Percentiles rank a stretch among this genome's conserved stretches.
phyloP scores from a whole-genome alignment of 83 land plant genomes.

The Larix sibirica region DNA sequence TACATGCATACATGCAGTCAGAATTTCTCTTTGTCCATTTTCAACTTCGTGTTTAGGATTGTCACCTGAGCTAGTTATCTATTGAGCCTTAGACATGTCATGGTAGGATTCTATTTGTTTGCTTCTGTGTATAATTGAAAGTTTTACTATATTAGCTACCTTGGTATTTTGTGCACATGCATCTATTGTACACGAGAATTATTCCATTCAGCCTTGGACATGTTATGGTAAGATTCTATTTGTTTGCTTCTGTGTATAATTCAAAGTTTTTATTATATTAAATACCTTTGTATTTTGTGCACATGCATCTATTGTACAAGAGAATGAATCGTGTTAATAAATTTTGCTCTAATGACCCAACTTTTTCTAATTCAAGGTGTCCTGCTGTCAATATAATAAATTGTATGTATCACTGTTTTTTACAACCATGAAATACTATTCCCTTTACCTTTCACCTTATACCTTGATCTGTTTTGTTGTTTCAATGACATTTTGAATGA shows the following conservation, averaged over 20 bases:
- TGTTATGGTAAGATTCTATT: background rate
- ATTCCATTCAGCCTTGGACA: background rate
- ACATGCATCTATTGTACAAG: background rate
- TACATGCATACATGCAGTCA: background rate
- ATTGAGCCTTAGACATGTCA: background rate
- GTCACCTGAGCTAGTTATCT: background rate
- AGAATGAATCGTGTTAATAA: background rate
- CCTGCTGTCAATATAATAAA: too few relatives aligned
- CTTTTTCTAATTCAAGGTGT: background rate
- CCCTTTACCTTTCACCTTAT: background rate
- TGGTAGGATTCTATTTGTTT: background rate
- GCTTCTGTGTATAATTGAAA: background rate
- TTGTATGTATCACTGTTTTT: background rate
- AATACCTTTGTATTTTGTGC: background rate
- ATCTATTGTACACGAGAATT: background rate
- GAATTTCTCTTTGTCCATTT: background rate
- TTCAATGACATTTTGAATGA: background rate
- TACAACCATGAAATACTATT: background rate
- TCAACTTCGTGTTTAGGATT: background rate
- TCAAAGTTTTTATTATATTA: background rate
- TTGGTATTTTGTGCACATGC: background rate
- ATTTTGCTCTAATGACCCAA: background rate
- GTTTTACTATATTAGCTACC: background rate
- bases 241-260: background rate
- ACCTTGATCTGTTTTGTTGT: background rate